Conservation (phyloP, 192 early-diverging fungal genomes). For the Dissophora ornata region DNA sequence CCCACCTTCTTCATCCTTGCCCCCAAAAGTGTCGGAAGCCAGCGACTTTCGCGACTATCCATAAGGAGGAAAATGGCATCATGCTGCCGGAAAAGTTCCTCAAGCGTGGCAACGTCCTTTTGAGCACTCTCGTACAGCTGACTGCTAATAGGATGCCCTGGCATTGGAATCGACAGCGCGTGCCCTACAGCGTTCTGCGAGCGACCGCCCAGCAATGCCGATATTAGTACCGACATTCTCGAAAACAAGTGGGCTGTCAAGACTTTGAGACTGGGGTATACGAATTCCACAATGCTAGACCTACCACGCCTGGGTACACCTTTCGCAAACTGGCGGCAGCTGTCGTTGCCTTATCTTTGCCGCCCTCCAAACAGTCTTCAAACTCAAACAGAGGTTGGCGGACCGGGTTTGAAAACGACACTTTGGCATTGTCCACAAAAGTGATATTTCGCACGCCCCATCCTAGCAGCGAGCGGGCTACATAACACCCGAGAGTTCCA, state of each 20-base stretch:
- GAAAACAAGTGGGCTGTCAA: too few species aligned
- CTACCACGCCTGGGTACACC: conserved; percentile 86
- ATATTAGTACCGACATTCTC: too few species aligned
- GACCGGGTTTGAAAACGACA: conserved; percentile 97
- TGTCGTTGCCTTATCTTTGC: conserved; percentile 85
- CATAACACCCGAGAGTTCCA: conserved; percentile 95
- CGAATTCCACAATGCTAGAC: too few species aligned
- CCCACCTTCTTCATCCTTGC: conserved; percentile 69
- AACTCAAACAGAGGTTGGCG: conserved; percentile 94
- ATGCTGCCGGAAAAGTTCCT: conserved; percentile 75
- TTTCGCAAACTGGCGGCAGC: conserved; percentile 80
- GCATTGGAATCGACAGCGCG: conserved; percentile 92
- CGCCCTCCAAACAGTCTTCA: conserved; percentile 89
- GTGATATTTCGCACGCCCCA: conserved; percentile 97
- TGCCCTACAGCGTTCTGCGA: conserved; percentile 74
- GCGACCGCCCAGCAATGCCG: too few species aligned
- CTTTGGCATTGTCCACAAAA: conserved; percentile 91
- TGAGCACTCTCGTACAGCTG: conserved; percentile 51
- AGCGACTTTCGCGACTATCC: conserved; percentile 95
- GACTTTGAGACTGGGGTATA: too few species aligned
- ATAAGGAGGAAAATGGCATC: conserved; percentile 93
- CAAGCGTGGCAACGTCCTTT: conserved; percentile 65
- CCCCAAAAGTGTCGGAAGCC: conserved; percentile 93
- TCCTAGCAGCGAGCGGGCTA: conserved; percentile 84
- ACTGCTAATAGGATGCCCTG: conserved; percentile 81